A percentile compares a stretch with the other conserved stretches of the same genome.
phyloP scores from a whole-genome alignment of 345 rosid species.

The Brassica napus region Da-Ae NC_063450.1:19432001-19432500 shows the following conservation, averaged over 20 bases:
- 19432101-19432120: conserved; percentile 41
- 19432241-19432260: conserved; percentile 58
- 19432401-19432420: conserved; percentile 92
- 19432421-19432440: conserved; percentile 83
- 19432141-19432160: conserved; percentile 49
- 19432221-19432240: conserved; percentile 47
- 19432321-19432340: conserved; percentile 70
- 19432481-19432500: conserved; percentile 79
- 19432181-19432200: conserved; percentile 43
- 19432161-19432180: conserved; percentile 55
- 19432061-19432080: conserved; percentile 48
- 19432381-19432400: conserved; percentile 83
- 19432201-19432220: conserved; percentile 54
- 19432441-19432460: conserved; percentile 84
- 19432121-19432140: conserved; percentile 54
- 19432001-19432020: conserved; percentile 68
- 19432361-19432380: conserved; percentile 93
- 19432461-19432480: conserved; percentile 92
- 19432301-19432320: conserved; percentile 45
- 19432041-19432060: conserved; percentile 74
- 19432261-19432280: conserved; percentile 52
- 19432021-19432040: conserved; percentile 90
- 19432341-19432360: conserved; percentile 78
- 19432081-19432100: conserved; percentile 28
- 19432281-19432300: conserved; percentile 39